Evolutionary conservation across 2,329 filamentous ascomycete genomes (phyloP).

Genomic region (Emergomyces orientalis): DNA sequence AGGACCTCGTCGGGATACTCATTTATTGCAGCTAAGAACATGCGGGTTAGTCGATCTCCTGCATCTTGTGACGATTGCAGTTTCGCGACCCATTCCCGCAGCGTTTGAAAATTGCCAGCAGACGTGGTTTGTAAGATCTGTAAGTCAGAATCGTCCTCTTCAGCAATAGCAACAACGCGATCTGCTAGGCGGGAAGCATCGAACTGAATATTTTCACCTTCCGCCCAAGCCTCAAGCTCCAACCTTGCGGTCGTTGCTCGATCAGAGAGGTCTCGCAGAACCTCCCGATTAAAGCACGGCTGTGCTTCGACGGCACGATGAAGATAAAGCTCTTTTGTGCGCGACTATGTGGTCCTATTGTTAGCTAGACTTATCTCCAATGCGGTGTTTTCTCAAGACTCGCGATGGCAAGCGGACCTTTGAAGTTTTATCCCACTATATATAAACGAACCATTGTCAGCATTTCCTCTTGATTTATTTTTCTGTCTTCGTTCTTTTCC

Average conservation of each 20-base stretch:
- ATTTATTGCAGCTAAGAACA: slow-evolving; percentile 81
- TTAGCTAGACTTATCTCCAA: slow-evolving; percentile 24
- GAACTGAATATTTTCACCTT: slow-evolving; percentile 87
- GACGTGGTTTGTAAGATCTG: slow-evolving; percentile 72
- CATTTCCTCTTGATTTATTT: background rate
- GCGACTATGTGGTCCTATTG: slow-evolving; percentile 49
- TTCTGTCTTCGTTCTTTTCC: background rate
- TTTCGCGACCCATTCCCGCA: slow-evolving; percentile 72
- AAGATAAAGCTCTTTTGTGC: slow-evolving; percentile 94
- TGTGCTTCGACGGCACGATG: slow-evolving; percentile 94
- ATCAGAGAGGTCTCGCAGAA: slow-evolving; percentile 93
- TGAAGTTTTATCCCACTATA: slow-evolving; percentile 92
- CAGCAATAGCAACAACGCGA: slow-evolving; percentile 44
- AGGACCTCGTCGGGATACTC: slow-evolving; percentile 73
- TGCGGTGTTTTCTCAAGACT: slow-evolving; percentile 9
- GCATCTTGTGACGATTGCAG: slow-evolving; percentile 54
- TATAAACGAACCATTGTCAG: slow-evolving; percentile 21
- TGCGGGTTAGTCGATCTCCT: slow-evolving; percentile 71
- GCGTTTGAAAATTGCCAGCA: slow-evolving; percentile 63
- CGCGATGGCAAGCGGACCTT: slow-evolving; percentile 49
- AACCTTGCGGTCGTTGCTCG: slow-evolving; percentile 93
- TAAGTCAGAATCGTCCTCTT: slow-evolving; percentile 82
- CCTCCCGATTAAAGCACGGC: slow-evolving; percentile 93
- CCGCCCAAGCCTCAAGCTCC: slow-evolving; percentile 91
- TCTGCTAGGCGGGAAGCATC: slow-evolving; percentile 44